Evolutionary conservation across 345 rosid species (phyloP).

Genomic region (Pistacia atlantica): DNA sequence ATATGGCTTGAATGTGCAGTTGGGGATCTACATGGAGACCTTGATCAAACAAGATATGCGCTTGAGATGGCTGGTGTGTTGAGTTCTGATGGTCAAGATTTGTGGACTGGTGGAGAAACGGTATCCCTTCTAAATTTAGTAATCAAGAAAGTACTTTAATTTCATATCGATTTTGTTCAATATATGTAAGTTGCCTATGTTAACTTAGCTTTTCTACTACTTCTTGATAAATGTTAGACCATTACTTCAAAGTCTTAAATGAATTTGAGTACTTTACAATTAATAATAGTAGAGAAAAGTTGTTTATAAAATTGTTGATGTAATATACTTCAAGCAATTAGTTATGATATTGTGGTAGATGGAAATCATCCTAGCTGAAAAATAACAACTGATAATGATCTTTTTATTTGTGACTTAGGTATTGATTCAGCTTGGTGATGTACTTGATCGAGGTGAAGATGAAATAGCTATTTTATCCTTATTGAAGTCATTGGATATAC

Average conservation of each 20-base stretch:
- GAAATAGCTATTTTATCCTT: constrained; percentile 86
- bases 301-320: background rate
- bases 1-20: constrained; percentile 38
- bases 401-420: constrained; percentile 45
- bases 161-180: no score
- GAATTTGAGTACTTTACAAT: background rate
- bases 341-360: background rate
- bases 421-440: constrained; percentile 86
- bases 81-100: constrained; percentile 68
- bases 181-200: background rate
- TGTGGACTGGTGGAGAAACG: constrained; percentile 83
- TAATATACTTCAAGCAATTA: background rate
- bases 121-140: constrained; percentile 32
- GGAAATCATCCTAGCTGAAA: constrained; percentile 11
- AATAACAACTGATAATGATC: background rate
- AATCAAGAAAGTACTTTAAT: background rate
- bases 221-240: background rate
- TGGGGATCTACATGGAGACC: constrained; percentile 93
- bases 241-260: no score
- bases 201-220: background rate
- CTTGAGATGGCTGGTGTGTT: constrained; percentile 83
- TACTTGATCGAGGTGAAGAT: constrained; percentile 87
- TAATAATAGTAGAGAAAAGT: background rate
- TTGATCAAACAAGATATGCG: constrained; percentile 74
- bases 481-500: constrained; percentile 65